phyloP scores from a whole-genome alignment of 2,329 filamentous ascomycete species.

The Penicillium sp. region DNA sequence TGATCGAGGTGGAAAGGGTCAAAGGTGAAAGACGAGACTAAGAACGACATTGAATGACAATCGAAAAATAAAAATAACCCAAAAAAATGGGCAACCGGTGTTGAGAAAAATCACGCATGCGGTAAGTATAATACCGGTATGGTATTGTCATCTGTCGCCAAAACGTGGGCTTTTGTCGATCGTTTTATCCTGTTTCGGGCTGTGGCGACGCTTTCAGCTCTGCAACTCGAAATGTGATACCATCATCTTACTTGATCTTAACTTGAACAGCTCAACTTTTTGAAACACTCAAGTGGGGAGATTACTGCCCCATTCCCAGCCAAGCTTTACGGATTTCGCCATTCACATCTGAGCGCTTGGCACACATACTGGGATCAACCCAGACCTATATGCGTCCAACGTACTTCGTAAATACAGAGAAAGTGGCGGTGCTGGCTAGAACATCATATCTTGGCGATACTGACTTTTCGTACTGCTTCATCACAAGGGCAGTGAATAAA shows the following conservation, averaged over 20 bases:
- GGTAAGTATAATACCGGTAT: conserved; percentile 12
- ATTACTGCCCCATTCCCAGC: background rate
- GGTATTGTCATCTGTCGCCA: conserved; percentile 16
- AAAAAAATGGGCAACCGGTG: conserved; percentile 12
- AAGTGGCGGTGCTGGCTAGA: background rate
- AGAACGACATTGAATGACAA: background rate
- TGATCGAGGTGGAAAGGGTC: conserved; percentile 4
- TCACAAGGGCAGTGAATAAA: background rate
- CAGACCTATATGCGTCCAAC: too few relatives aligned
- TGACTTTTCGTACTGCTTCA: background rate
- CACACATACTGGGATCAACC: background rate
- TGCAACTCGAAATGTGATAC: background rate
- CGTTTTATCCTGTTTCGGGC: background rate
- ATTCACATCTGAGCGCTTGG: background rate
- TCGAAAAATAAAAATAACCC: background rate
- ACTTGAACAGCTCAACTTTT: too few relatives aligned
- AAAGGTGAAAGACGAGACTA: background rate
- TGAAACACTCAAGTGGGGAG: too few relatives aligned
- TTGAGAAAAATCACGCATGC: conserved; percentile 15
- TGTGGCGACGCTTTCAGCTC: conserved; percentile 2
- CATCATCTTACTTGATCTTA: too few relatives aligned
- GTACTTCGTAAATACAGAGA: too few relatives aligned
- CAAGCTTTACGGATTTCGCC: background rate
- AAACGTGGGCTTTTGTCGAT: conserved; percentile 15
- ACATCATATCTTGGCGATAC: background rate